A percentile compares a stretch with the other conserved stretches of the same genome.
Evolutionary conservation across 106 monocot genomes (phyloP).

Genomic region (Xerophyta viscosa): DNA sequence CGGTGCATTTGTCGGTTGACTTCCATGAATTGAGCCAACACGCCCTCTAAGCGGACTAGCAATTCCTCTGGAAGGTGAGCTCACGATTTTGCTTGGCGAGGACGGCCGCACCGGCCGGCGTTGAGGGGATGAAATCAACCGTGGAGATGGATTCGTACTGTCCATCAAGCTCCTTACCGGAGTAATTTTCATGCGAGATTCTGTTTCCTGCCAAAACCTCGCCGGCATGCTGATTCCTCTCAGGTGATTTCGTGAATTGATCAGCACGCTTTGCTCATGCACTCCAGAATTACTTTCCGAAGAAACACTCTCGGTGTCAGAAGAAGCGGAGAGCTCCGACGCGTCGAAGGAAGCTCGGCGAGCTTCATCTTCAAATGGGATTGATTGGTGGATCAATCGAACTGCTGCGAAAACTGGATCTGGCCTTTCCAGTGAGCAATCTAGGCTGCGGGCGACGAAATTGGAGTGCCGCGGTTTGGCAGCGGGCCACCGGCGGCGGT

Average conservation of each 20-base stretch:
- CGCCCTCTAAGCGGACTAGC: conserved; percentile 48
- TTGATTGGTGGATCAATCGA: conserved; percentile 47
- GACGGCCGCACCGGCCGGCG: conserved; percentile 26
- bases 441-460: conserved; percentile 41
- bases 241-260: conserved; percentile 4
- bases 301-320: conserved; percentile 83
- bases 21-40: conserved; percentile 8
- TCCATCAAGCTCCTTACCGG: conserved; percentile 37
- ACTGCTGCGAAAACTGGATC: conserved; percentile 43
- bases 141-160: conserved; percentile 25
- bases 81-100: conserved; percentile 29
- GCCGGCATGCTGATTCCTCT: conserved; percentile 61
- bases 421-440: conserved; percentile 33
- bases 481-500: conserved; percentile 48
- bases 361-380: conserved; percentile 42
- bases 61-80: conserved; percentile 40
- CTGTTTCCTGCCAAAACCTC: conserved; percentile 78
- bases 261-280: conserved; percentile 22
- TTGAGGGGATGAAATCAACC: conserved; percentile 20
- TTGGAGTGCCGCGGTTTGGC: too few relatives aligned
- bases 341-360: conserved; percentile 41
- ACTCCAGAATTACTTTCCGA: conserved; percentile 78
- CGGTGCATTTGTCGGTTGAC: conserved; percentile 34
- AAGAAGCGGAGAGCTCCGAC: conserved; percentile 38
- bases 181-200: too few relatives aligned